Base-by-base conservation (phyloP, 2,329 filamentous ascomycete genomes). In the Aureobasidium mangrovei region DNA sequence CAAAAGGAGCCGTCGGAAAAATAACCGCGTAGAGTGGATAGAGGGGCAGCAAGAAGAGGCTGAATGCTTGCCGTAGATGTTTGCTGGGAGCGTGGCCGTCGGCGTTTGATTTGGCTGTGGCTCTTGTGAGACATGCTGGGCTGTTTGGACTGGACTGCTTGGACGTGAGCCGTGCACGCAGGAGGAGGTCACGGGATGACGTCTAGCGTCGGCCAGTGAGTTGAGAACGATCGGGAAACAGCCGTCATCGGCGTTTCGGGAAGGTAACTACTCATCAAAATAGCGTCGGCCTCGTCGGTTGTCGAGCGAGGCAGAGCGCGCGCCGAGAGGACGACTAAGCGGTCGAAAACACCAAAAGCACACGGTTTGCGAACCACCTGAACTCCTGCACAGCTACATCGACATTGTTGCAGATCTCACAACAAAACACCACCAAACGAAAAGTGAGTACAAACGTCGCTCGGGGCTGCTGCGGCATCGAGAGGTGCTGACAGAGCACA, bases 401-500 rank as follows among this genome's bases (percentile, higher is more conserved):
- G 24, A n/a, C 27, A 35, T 35, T 10, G 32, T n/a, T 18, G 7
- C 47, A 40, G 46, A 28, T 38, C 47, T 42, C 39, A 42, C 38
- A 18, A 27, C 36, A 24, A 29, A 42, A 52, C 47, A 35, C 46
- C 46, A 49, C 18, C 18, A 18, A 18, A 18, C 18, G 18, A 40
- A 57, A 46, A 44, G 52, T 54, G 41, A 41, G 51, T 54, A 46
- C 45, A 54, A 53, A 36, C 40, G 49, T 43, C 49, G 32, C 40
- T 53, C 49, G 49, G 49, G 49, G 24, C 40, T 53, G 39, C 49
- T 53, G 39, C 49, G 49, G 40, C 40, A 52, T 52, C 53, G 53
- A 56, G 40, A 41, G 44, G 44, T 39, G 49, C 56, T 53, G 47
- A 57, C 47, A 51, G 47, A 51, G 47, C 47, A 51, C 40, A 36